Conservation (phyloP, 192 early-diverging fungal genomes). For the Rhizoclosmatium globosum region DNA sequence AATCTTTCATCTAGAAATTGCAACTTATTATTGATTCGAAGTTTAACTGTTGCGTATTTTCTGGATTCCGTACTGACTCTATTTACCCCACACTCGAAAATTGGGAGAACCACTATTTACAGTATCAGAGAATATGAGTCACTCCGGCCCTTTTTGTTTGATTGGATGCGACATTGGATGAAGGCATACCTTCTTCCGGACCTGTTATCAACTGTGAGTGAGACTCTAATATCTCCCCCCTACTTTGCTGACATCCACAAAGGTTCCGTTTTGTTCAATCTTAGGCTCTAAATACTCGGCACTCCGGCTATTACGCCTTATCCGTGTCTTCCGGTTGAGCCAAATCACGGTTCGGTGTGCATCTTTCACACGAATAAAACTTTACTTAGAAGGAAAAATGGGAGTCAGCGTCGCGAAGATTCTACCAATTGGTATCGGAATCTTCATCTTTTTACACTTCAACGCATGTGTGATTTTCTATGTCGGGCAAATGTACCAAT, state of each 20-base stretch:
- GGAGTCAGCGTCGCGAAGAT: slow-evolving; percentile 16
- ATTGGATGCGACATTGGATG: slow-evolving; percentile 13
- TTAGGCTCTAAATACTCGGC: neutral
- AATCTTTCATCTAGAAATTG: neutral
- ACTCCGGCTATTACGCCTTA: neutral
- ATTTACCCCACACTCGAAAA: neutral
- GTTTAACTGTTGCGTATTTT: neutral
- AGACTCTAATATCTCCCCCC: neutral
- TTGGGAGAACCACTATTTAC: neutral
- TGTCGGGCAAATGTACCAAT: slow-evolving; percentile 18
- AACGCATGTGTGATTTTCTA: slow-evolving; percentile 36
- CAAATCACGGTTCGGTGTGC: neutral
- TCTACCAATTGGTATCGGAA: neutral
- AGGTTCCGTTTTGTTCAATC: neutral
- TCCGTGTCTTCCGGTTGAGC: neutral
- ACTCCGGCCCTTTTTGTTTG: neutral
- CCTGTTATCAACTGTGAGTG: slow-evolving; percentile 9
- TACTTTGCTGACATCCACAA: neutral
- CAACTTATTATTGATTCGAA: neutral
- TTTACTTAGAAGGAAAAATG: neutral
- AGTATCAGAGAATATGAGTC: slow-evolving; percentile 12
- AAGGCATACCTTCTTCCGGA: neutral
- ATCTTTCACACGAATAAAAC: neutral
- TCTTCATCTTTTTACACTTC: slow-evolving; percentile 37
- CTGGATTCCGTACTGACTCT: slow-evolving; percentile 2